Percentiles rank a stretch among this genome's conserved stretches.
Evolutionary conservation across 1,284 basidiomycete genomes (phyloP).

Genomic region (Tremellales sp.): DNA sequence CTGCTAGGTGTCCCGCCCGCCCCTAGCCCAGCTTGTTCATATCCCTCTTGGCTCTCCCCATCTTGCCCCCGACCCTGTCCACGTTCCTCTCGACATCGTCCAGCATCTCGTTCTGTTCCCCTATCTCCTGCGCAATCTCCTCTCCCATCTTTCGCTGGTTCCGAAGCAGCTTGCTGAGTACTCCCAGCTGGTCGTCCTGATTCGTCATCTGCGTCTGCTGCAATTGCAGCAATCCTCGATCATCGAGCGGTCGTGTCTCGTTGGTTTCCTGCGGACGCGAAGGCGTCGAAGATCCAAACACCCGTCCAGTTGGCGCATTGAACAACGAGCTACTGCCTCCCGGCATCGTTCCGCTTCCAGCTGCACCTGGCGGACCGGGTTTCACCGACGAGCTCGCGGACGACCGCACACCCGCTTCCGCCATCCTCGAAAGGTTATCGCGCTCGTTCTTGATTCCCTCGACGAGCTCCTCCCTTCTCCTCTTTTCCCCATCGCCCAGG

Average conservation of each 20-base stretch:
- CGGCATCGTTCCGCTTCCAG: constrained; percentile 6
- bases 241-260: constrained; percentile 78
- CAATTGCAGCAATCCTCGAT: constrained; percentile 70
- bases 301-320: constrained; percentile 49
- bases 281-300: constrained; percentile 62
- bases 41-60: constrained; percentile 73
- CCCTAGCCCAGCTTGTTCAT: constrained; percentile 57
- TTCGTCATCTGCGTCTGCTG: constrained; percentile 75
- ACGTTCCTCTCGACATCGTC: constrained; percentile 73
- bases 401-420: constrained; percentile 43
- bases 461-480: constrained; percentile 75
- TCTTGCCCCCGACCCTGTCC: constrained; percentile 68
- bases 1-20: too few relatives aligned
- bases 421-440: constrained; percentile 51
- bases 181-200: constrained; percentile 77
- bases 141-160: constrained; percentile 81
- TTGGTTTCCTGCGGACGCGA: constrained; percentile 71
- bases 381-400: background rate
- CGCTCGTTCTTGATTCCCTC: constrained; percentile 70
- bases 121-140: constrained; percentile 80
- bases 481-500: constrained; percentile 76
- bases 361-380: background rate
- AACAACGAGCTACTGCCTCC: constrained; percentile 1
- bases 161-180: constrained; percentile 75
- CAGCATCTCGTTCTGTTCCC: constrained; percentile 78